A percentile compares a stretch with the other conserved stretches of the same genome.
Evolutionary conservation across 1,284 basidiomycete genomes (phyloP).

Genomic region (Ceratobasidium sp.): DNA sequence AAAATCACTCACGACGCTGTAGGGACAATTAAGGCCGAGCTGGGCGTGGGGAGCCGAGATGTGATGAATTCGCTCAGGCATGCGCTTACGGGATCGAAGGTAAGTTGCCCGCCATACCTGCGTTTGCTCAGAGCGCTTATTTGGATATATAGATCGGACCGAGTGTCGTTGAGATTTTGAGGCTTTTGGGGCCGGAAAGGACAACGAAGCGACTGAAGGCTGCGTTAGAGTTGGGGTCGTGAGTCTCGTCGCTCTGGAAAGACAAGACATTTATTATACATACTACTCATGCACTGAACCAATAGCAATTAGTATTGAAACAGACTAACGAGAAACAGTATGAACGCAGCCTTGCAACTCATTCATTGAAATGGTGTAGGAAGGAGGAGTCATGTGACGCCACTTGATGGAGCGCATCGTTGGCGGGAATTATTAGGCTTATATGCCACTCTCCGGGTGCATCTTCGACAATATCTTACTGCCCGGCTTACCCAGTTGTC

Average conservation of each 20-base stretch:
- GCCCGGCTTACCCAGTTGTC: too few species aligned
- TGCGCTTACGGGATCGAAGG: conserved; percentile 85
- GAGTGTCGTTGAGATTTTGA: conserved; percentile 62
- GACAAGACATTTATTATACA: too few species aligned
- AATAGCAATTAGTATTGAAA: too few species aligned
- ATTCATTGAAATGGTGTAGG: too few species aligned
- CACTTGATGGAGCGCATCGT: too few species aligned
- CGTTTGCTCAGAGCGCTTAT: conserved; percentile 6
- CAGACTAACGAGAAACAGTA: neutral
- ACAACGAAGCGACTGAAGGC: conserved; percentile 55
- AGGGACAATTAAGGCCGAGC: conserved; percentile 53
- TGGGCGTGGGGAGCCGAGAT: conserved; percentile 64
- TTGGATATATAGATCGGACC: conserved; percentile 62
- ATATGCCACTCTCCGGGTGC: too few species aligned
- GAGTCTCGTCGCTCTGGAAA: neutral
- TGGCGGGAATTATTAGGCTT: too few species aligned
- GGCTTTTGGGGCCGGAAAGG: conserved; percentile 61
- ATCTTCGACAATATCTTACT: too few species aligned
- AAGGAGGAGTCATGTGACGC: too few species aligned
- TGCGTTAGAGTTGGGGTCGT: conserved; percentile 11
- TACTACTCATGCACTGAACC: too few species aligned
- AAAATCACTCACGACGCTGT: conserved; percentile 16
- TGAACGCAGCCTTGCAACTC: too few species aligned
- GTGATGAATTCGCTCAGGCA: conserved; percentile 81
- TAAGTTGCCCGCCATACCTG: conserved; percentile 55